Evolutionary conservation across 2,329 filamentous ascomycete species (phyloP).

Genomic region (Ceratocystis huliohia): DNA sequence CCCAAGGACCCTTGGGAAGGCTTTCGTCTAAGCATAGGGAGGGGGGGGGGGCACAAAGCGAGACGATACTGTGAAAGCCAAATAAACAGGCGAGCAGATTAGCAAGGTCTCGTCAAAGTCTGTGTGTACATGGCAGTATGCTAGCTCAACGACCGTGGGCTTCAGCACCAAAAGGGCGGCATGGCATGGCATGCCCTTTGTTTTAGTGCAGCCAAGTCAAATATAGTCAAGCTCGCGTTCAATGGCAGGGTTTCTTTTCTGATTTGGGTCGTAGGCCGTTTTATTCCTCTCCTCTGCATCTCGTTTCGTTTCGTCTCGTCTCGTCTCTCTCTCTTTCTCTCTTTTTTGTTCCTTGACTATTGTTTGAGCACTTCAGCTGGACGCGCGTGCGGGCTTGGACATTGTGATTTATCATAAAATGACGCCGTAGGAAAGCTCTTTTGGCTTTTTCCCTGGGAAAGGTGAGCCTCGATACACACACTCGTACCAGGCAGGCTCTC

Average conservation of each 20-base stretch:
- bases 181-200: no score
- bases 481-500: no score
- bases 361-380: constrained; percentile 7
- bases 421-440: neutral
- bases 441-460: neutral
- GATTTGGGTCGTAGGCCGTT: no score
- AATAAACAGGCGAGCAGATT: neutral
- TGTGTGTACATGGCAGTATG: neutral
- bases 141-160: neutral
- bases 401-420: constrained; percentile 2
- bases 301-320: neutral
- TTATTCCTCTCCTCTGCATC: neutral
- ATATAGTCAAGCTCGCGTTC: no score
- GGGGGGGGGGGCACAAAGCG: neutral
- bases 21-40: neutral
- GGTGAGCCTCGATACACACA: no score
- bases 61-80: neutral
- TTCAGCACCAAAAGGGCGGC: no score
- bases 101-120: neutral
- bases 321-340: neutral
- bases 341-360: neutral
- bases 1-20: neutral
- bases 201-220: neutral
- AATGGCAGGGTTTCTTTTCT: no score
- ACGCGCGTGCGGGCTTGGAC: neutral